Conservation (phyloP, 2,329 filamentous ascomycete genomes). For the Fusarium protoensiforme region DNA sequence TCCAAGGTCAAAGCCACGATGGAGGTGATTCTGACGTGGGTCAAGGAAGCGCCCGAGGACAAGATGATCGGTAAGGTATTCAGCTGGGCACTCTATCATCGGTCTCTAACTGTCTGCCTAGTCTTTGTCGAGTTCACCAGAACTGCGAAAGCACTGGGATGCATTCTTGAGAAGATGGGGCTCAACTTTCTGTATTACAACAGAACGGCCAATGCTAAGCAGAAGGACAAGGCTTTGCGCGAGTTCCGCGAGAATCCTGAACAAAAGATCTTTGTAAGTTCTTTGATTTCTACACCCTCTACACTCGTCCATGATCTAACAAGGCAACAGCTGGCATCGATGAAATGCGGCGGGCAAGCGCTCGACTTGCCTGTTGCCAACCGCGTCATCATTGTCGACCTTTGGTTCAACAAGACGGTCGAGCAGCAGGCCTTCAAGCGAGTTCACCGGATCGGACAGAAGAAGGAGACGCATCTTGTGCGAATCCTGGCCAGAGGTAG, state of each 20-base stretch:
- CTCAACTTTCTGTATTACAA: constrained; percentile 54
- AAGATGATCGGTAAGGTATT: constrained; percentile 52
- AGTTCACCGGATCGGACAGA: constrained; percentile 73
- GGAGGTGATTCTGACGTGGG: constrained; percentile 48
- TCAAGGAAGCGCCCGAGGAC: constrained; percentile 44
- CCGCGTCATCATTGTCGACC: constrained; percentile 64
- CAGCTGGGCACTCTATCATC: neutral
- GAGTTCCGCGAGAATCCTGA: constrained; percentile 32
- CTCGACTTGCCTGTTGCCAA: constrained; percentile 59
- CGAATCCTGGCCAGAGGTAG: constrained; percentile 65
- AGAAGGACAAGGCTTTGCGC: constrained; percentile 31
- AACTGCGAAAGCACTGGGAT: constrained; percentile 49
- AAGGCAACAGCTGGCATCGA: constrained; percentile 45
- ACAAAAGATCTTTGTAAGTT: constrained; percentile 51
- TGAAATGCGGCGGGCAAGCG: constrained; percentile 50
- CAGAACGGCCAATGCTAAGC: constrained; percentile 30
- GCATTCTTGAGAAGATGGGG: constrained; percentile 44
- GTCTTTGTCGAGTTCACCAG: constrained; percentile 52
- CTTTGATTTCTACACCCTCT: too few species aligned
- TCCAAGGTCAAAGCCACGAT: constrained; percentile 48
- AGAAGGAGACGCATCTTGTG: constrained; percentile 67
- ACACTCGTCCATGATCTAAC: neutral
- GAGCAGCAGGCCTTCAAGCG: constrained; percentile 73
- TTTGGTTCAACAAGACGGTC: constrained; percentile 70
- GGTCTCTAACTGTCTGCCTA: constrained; percentile 8